A percentile compares a stretch with the other conserved stretches of the same genome.
Evolutionary conservation across 805 yeast genomes (phyloP).

Genomic region (Monosporozyma aerobia): DNA sequence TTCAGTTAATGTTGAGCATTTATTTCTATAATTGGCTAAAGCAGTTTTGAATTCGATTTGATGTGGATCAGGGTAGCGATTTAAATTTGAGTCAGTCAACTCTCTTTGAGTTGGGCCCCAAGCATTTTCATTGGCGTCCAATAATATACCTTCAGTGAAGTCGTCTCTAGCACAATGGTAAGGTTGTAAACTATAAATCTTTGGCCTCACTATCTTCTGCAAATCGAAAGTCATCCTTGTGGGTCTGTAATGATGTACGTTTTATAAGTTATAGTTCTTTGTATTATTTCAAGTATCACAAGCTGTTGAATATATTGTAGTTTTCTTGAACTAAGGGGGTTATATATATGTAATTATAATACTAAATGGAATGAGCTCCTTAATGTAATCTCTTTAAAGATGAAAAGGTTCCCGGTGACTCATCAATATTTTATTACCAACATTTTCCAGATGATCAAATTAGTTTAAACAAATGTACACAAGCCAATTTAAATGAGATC

Average conservation of each 20-base stretch:
- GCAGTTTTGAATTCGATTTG: constrained; percentile 67
- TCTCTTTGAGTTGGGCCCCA: constrained; percentile 69
- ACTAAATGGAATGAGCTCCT: too few relatives aligned
- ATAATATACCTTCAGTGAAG: constrained; percentile 73
- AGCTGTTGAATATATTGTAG: too few relatives aligned
- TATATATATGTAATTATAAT: too few relatives aligned
- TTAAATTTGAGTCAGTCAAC: constrained; percentile 50
- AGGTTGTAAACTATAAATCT: constrained; percentile 74
- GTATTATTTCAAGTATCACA: too few relatives aligned
- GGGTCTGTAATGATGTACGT: neutral
- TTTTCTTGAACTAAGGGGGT: too few relatives aligned
- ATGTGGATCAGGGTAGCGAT: constrained; percentile 97
- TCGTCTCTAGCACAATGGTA: constrained; percentile 97
- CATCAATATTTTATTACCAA: too few relatives aligned
- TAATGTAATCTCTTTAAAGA: too few relatives aligned
- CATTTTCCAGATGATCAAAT: neutral
- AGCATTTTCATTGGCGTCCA: constrained; percentile 95
- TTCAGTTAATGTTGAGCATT: constrained; percentile 12
- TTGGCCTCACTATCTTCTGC: constrained; percentile 61
- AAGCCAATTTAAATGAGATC: neutral
- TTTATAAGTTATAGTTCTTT: too few relatives aligned
- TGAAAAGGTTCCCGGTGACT: too few relatives aligned
- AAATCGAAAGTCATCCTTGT: constrained; percentile 29
- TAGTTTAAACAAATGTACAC: neutral
- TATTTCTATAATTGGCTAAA: constrained; percentile 63